A percentile compares a stretch with the other conserved stretches of the same genome.
Evolutionary conservation across 352 stramenopile species (phyloP).

Genomic region (Globisporangium splendens): DNA sequence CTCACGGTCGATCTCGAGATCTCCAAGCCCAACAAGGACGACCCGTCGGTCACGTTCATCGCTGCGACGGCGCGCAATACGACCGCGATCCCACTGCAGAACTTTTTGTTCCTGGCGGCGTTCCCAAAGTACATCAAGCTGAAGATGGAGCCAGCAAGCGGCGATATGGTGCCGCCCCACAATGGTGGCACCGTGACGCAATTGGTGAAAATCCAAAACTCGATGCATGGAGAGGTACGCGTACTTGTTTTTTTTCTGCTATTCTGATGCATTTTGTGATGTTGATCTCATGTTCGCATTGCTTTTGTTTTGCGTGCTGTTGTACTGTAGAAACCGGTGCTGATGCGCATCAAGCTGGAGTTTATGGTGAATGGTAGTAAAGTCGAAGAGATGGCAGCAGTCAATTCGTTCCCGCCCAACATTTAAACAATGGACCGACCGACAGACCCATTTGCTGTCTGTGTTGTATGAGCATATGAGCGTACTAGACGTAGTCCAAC

Average conservation of each 20-base stretch:
- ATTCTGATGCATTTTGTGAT: constrained; percentile 7
- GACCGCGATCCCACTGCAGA: constrained; percentile 80
- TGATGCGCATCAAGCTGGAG: constrained; percentile 84
- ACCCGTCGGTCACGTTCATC: constrained; percentile 91
- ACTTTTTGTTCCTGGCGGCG: constrained; percentile 92
- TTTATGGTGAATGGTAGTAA: constrained; percentile 83
- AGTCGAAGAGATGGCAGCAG: constrained; percentile 81
- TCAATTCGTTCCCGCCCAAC: constrained; percentile 71
- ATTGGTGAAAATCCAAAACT: constrained; percentile 95
- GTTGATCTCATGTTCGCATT: no score
- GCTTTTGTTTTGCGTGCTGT: background rate
- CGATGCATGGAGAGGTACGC: constrained; percentile 87
- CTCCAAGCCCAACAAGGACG: constrained; percentile 91
- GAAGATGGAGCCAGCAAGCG: constrained; percentile 96
- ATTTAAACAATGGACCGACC: constrained; percentile 30
- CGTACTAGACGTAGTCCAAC: no score
- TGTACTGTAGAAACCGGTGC: constrained; percentile 72
- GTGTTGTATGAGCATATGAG: background rate
- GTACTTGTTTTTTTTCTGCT: background rate
- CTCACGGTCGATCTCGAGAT: constrained; percentile 90
- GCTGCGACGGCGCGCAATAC: constrained; percentile 92
- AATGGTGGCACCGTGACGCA: constrained; percentile 88
- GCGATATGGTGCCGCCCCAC: constrained; percentile 86
- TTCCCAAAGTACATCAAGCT: constrained; percentile 98
- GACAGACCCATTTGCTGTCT: no score